A percentile compares a stretch with the other conserved stretches of the same genome.
These are phyloP conservation scores for Brassica incana DNA, from an alignment of 345 rosid species.

Conservation along the genomic window DNA sequence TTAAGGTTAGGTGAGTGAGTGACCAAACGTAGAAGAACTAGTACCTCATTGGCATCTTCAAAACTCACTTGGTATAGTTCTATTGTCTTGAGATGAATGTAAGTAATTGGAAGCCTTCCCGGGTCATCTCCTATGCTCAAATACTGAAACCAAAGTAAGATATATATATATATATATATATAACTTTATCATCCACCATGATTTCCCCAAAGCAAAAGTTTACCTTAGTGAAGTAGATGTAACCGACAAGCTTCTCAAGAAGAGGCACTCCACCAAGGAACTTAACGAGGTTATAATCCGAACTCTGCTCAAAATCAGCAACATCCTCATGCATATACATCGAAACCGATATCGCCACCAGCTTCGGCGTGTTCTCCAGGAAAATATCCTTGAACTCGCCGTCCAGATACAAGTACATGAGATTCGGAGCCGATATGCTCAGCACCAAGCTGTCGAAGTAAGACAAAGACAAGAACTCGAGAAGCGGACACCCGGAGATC, in stretches of 20 bases:
- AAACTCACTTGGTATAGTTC: slow-evolving; percentile 85
- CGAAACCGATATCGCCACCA: slow-evolving; percentile 65
- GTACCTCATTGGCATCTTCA: slow-evolving; percentile 82
- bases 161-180: too few species aligned
- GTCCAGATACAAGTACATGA: slow-evolving; percentile 77
- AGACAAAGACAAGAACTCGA: slow-evolving; percentile 72
- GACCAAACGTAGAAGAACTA: slow-evolving; percentile 78
- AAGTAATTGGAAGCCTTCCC: slow-evolving; percentile 60
- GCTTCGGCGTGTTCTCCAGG: slow-evolving; percentile 72
- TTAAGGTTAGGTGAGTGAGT: slow-evolving; percentile 75
- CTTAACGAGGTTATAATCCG: slow-evolving; percentile 69
- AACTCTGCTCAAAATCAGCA: slow-evolving; percentile 81
- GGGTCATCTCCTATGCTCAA: slow-evolving; percentile 85
- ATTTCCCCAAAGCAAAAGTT: not conserved
- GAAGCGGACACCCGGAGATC: slow-evolving; percentile 75
- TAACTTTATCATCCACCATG: too few species aligned
- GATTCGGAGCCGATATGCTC: slow-evolving; percentile 68
- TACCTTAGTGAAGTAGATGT: slow-evolving; percentile 91
- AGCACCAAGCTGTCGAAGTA: slow-evolving; percentile 79
- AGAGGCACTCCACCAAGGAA: slow-evolving; percentile 79
- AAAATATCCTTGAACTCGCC: slow-evolving; percentile 84
- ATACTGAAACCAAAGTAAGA: slow-evolving; percentile 44
- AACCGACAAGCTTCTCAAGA: slow-evolving; percentile 78
- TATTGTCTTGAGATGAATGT: slow-evolving; percentile 56
- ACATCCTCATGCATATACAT: slow-evolving; percentile 93